Percentiles rank a stretch among this genome's conserved stretches.
phyloP scores from a whole-genome alignment of 352 stramenopile species.

The Globisporangium takayamanum region DNA sequence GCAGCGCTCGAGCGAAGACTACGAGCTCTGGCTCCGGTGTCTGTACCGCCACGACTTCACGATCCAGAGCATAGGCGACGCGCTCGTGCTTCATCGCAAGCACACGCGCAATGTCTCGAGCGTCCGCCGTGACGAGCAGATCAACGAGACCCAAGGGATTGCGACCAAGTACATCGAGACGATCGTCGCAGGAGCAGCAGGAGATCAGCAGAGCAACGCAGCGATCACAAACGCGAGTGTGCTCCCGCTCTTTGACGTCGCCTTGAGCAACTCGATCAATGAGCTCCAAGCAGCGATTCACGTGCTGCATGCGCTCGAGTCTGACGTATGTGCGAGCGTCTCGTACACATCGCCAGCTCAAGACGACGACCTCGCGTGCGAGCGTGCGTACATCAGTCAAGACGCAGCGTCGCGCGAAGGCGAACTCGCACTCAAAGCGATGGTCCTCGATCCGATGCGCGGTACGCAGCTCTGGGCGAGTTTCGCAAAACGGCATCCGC shows the following conservation, averaged over 20 bases:
- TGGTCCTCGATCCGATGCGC: constrained; percentile 23
- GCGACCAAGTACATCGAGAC: constrained; percentile 8
- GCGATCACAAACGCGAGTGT: neutral
- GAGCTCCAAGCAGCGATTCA: constrained; percentile 17
- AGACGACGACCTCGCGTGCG: constrained; percentile 11
- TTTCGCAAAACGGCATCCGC: constrained; percentile 21
- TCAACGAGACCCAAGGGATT: constrained; percentile 33
- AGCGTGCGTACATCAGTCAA: constrained; percentile 22
- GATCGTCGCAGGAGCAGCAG: neutral
- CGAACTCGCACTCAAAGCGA: constrained; percentile 29
- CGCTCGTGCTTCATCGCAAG: constrained; percentile 46
- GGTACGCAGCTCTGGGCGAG: constrained; percentile 24
- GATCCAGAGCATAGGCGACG: constrained; percentile 47
- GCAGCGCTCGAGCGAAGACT: constrained; percentile 59
- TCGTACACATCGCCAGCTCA: neutral
- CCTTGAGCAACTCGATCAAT: constrained; percentile 11
- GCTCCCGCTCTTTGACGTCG: constrained; percentile 8
- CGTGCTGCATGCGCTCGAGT: constrained; percentile 20
- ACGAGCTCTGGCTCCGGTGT: constrained; percentile 76
- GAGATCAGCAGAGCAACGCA: no score
- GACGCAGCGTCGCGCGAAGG: constrained; percentile 28
- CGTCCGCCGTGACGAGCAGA: constrained; percentile 22
- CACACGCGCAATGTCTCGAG: constrained; percentile 20
- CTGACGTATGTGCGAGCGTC: constrained; percentile 6
- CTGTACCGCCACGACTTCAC: constrained; percentile 26